A percentile compares a stretch with the other conserved stretches of the same genome.
Conservation (phyloP, 169 alveolate genomes). For the Theileria sp. region DNA sequence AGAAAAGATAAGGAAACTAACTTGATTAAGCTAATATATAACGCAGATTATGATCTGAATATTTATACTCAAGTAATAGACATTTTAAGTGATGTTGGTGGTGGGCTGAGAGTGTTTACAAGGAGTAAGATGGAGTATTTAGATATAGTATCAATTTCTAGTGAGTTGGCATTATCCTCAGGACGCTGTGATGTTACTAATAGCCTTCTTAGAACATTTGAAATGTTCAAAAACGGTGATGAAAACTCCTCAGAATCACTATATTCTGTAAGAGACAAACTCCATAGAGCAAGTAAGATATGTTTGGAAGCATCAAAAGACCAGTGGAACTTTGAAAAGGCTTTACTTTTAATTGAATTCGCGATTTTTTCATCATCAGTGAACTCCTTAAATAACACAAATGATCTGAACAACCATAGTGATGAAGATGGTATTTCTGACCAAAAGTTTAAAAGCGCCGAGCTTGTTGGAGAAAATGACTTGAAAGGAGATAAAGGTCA, state of each 20-base stretch:
- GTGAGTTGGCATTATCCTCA: conserved; percentile 69
- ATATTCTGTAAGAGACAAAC: conserved; percentile 71
- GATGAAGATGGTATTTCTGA: background rate
- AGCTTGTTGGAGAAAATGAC: conserved; percentile 33
- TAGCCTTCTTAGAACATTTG: conserved; percentile 75
- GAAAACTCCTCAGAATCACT: conserved; percentile 77
- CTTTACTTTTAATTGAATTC: conserved; percentile 55
- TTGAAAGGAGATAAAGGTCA: conserved; percentile 10
- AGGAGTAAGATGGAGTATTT: conserved; percentile 53
- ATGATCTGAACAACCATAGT: background rate
- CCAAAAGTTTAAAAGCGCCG: background rate
- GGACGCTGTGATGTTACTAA: conserved; percentile 81
- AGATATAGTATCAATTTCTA: conserved; percentile 60
- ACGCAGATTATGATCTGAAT: conserved; percentile 2
- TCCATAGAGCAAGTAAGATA: conserved; percentile 70
- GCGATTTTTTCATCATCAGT: conserved; percentile 64
- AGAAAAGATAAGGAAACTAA: conserved; percentile 31
- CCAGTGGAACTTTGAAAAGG: conserved; percentile 66
- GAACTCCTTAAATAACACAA: background rate
- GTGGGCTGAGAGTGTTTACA: conserved; percentile 46
- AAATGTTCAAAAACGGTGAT: conserved; percentile 72
- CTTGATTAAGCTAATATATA: conserved; percentile 16
- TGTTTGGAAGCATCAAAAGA: conserved; percentile 77
- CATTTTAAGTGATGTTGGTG: conserved; percentile 40
- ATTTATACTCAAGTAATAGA: background rate